Evolutionary conservation across 306 rosid genomes (phyloP).

Genomic region (Cicer yamashitae): DNA sequence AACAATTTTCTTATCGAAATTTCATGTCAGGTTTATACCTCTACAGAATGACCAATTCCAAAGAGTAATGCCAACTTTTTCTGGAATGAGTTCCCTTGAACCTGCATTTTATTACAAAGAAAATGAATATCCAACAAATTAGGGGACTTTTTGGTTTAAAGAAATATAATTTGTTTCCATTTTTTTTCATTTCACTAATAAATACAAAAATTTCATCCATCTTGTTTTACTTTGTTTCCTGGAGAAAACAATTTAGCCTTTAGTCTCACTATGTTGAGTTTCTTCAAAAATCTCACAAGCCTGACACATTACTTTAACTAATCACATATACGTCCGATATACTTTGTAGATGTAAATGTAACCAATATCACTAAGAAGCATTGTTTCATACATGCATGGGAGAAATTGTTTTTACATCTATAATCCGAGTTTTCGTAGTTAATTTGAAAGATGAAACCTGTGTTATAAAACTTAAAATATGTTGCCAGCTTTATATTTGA

Average conservation of each 20-base stretch:
- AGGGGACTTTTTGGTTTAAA: background rate
- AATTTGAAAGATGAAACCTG: conserved; percentile 11
- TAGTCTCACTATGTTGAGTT: background rate
- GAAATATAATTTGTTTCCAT: background rate
- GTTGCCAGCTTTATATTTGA: conserved; percentile 21
- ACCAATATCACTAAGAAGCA: background rate
- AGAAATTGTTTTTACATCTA: background rate
- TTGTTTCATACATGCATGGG: conserved; percentile 20
- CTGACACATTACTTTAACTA: conserved; percentile 14
- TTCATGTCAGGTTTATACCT: conserved; percentile 59
- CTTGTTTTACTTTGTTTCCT: conserved; percentile 13
- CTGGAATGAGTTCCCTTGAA: conserved; percentile 96
- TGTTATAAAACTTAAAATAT: conserved; percentile 12
- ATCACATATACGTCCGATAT: conserved; percentile 1
- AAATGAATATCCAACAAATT: conserved; percentile 30
- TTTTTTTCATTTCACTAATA: conserved; percentile 2
- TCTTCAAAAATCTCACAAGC: conserved; percentile 31
- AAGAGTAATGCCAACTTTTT: conserved; percentile 82
- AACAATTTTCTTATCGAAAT: conserved; percentile 12
- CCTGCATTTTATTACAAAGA: conserved; percentile 60
- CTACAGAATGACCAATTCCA: conserved; percentile 83
- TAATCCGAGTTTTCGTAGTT: background rate
- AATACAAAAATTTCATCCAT: background rate
- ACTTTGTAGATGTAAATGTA: conserved; percentile 21
- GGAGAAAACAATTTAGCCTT: conserved; percentile 28